phyloP scores from a whole-genome alignment of 2,329 filamentous ascomycete genomes.

The Alternaria infectoria region DNA sequence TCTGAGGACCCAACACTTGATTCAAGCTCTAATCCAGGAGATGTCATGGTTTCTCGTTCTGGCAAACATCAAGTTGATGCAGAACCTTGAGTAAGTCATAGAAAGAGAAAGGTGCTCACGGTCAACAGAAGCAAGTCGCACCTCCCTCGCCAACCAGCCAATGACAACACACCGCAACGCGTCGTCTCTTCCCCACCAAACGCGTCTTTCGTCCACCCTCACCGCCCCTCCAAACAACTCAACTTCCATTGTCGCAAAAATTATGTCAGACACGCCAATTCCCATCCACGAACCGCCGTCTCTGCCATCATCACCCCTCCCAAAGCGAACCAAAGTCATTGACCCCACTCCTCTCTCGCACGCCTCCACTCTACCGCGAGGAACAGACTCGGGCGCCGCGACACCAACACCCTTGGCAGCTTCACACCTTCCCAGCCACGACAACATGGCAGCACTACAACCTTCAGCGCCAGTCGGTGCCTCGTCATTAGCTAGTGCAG shows the following conservation, averaged over 20 bases:
- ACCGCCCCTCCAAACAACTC: constrained; percentile 20
- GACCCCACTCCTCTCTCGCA: constrained; percentile 46
- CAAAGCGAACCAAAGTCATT: constrained; percentile 78
- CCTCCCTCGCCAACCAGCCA: constrained; percentile 3
- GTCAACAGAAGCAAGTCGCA: neutral
- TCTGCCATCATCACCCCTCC: constrained; percentile 73
- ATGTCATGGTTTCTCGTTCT: neutral
- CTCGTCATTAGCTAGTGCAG: constrained; percentile 29
- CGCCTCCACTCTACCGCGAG: constrained; percentile 32
- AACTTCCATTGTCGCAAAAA: constrained; percentile 2
- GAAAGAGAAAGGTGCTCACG: neutral
- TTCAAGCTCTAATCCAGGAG: neutral
- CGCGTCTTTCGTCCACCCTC: constrained; percentile 10
- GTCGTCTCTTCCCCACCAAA: constrained; percentile 6
- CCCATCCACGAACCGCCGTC: constrained; percentile 56
- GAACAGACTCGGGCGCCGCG: constrained; percentile 42
- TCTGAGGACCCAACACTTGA: neutral
- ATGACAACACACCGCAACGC: constrained; percentile 7
- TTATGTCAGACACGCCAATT: constrained; percentile 37
- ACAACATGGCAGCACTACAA: constrained; percentile 24
- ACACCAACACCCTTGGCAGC: constrained; percentile 44
- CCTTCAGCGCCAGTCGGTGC: constrained; percentile 30
- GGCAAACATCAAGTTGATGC: neutral
- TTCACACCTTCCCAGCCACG: constrained; percentile 21
- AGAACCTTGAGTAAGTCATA: neutral